Base-by-base conservation (phyloP, 768 basidiomycete species). In the Trametes cubensis region DNA sequence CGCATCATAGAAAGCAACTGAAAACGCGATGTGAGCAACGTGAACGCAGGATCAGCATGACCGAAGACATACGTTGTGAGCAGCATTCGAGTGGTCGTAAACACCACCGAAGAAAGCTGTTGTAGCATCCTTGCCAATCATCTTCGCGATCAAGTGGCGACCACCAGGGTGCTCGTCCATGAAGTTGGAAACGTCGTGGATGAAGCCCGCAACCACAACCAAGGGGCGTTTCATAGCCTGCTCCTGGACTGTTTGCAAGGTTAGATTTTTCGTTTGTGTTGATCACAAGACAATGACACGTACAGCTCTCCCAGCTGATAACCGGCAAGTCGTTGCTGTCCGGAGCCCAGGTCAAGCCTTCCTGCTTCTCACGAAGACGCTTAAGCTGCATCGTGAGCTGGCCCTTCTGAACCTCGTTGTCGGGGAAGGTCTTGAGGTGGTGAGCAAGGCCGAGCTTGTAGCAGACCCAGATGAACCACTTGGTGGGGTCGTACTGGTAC, bases 21-120 rank as follows among this genome's bases (percentile, higher is more conserved):
- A 13, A 39, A 18, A 26, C 25, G 46, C 6, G 46, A 3, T 23
- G 25, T 28, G 25, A 20, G 23, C 1, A 14, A 26, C 30, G 54
- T 61, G 18, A 67, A 45, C 21, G 62, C 17, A 21, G 18, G 1
- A 28, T 34, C n/a, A n/a, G 20, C 6, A 34, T 50, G 53, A 3
- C 18, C 25, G 39, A 17, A 40, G 17, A 75, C 86, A 40, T 69
- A 88, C 87, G 69, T 94, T 93, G 73, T 94, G 90, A 6, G 92
- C 90, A 47, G 91, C 90, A 71, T 94, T 94, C 30, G 89, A 92
- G 70, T 94, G 92, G 66, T 91, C 90, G 70, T 93, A 93, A 0
- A 94, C 88, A 61, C 90, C 92, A 63, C 95, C 95, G 69, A 96
- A 95, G 82, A 96, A 97, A 6, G 94, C 94, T 0, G 92, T 92